Evolutionary conservation across 768 basidiomycete species (phyloP), one percentile per base, ranked within the genome.

Genomic region (Trametes gibbosa): DNA sequence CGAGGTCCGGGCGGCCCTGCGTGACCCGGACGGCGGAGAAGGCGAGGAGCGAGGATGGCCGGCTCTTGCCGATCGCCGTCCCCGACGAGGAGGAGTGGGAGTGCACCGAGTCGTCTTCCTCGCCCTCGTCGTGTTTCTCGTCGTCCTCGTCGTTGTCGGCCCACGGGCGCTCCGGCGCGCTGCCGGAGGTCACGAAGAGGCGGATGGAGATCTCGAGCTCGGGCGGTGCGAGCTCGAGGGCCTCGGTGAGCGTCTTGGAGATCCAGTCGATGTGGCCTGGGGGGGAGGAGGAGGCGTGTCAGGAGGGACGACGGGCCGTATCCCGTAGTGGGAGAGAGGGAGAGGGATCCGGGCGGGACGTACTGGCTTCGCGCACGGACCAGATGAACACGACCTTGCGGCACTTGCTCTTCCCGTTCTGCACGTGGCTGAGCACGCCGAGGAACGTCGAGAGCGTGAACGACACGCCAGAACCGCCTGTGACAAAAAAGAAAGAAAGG

Each of bases 401-500:
- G 32, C 75, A 75, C 8, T 49, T 59, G 41, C 62, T 69, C 25
- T 65, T 62, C 23, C 63, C 66, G 1, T 32, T 56, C 21, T 66
- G 70, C 0, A 72, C 70, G 10, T 70, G 67, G 34, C 75, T 77
- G 48, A 82, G 67, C n/a, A 76, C 56, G 48, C 76, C 74, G 0
- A 79, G 67, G 23, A 82, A 71, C 14, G 81, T 68, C 0, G 82
- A 76, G 5, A 81, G 67, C 1, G 77, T 77, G 56, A 76, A 79
- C 3, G 82, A 74, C 14, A 83, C 68, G 2, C 82, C 82, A 1
- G 82, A 79, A 0, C 82, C 82, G 35, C 80, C 80, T 80, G 10
- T 32, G 10, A 10, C 41, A 12, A n/a, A n/a, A n/a, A n/a, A n/a
- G n/a, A n/a, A n/a, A n/a, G n/a, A n/a, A n/a, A n/a, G n/a, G n/a